Base-by-base conservation (phyloP, 352 stramenopile species). In the Globisporangium middletonii region DNA sequence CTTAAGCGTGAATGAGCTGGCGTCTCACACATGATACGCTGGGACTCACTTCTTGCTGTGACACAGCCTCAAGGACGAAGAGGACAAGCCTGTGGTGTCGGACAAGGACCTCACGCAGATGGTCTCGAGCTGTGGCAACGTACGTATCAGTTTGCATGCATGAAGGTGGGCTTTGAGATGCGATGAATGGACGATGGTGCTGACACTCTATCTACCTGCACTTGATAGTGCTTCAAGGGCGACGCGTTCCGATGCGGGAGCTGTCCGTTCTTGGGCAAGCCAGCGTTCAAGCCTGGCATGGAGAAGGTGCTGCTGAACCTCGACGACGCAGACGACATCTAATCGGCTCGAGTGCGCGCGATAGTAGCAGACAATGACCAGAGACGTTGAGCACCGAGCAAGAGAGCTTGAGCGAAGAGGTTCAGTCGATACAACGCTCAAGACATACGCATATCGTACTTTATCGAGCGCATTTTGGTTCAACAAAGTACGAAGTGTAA, bases 221-320 rank as follows among this genome's bases (percentile, higher is more conserved):
- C 67, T 8, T 55, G 91, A 9, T 55, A 98, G 85, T 99, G 96
- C 73, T 94, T 71, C 68, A 97, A 98, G 72, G 96, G 96, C 50
- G 96, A 99, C 71, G 96, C 96, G 27, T 99, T 99, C 77, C 92
- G 96, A 44, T 99, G 96, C 68, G 95, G 92, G 9, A 88, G 79
- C 55, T 99, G 96, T 74, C 96, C 96, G 30, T 98, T 98, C 77
- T 73, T 98, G 37, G 96, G 95, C 52, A 97, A 96, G 66, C 96
- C 96, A 23, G 94, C 93, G 2, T 99, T 99, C 69, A 98, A 98
- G 71, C 79, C 94, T 9, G 83, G 83, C 52, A 91, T 93, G 83
- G 83, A 90, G 60, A 89, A 91, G 62, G 79, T 93, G 55, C 53
- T 93, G 59, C 70, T 93, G 48, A 90, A 91, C 71, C 68, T 93